Evolutionary conservation across 257 asterid species (phyloP).

Genomic region (Fraxinus americana): DNA sequence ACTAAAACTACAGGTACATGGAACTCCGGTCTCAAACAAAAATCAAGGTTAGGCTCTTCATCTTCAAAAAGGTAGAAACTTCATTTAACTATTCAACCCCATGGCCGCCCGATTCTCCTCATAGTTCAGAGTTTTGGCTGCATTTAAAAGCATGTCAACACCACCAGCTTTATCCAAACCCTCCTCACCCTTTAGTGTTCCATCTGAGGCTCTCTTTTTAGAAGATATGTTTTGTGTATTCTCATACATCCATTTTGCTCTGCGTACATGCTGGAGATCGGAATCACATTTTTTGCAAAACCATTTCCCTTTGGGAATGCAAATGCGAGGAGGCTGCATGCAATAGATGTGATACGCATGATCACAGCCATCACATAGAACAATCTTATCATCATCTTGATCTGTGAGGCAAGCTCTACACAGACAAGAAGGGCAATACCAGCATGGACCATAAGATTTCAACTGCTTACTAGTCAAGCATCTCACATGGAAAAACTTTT

Average conservation of each 20-base stretch:
- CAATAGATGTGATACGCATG: constrained; percentile 84
- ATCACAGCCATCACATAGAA: constrained; percentile 87
- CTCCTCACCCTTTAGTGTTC: constrained; percentile 38
- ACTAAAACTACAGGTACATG: constrained; percentile 9
- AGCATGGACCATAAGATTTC: constrained; percentile 52
- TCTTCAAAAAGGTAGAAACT: neutral
- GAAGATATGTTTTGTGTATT: constrained; percentile 28
- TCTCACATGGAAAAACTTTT: constrained; percentile 73
- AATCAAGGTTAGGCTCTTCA: constrained; percentile 5
- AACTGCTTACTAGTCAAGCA: constrained; percentile 74
- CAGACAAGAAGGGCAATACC: constrained; percentile 95
- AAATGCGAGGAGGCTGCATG: constrained; percentile 63
- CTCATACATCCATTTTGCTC: constrained; percentile 51
- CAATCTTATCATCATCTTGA: constrained; percentile 76
- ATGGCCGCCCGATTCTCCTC: constrained; percentile 55
- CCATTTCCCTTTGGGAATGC: constrained; percentile 75
- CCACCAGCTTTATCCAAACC: constrained; percentile 63
- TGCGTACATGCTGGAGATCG: constrained; percentile 48
- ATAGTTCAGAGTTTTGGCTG: constrained; percentile 69
- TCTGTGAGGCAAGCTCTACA: constrained; percentile 75
- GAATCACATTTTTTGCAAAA: constrained; percentile 64
- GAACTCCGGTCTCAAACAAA: neutral
- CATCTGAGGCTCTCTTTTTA: constrained; percentile 40
- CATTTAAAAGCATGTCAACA: constrained; percentile 81
- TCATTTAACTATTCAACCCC: constrained; percentile 28